phyloP scores from a whole-genome alignment of 2,329 filamentous ascomycete species.

The Beauveria asiatica region DNA sequence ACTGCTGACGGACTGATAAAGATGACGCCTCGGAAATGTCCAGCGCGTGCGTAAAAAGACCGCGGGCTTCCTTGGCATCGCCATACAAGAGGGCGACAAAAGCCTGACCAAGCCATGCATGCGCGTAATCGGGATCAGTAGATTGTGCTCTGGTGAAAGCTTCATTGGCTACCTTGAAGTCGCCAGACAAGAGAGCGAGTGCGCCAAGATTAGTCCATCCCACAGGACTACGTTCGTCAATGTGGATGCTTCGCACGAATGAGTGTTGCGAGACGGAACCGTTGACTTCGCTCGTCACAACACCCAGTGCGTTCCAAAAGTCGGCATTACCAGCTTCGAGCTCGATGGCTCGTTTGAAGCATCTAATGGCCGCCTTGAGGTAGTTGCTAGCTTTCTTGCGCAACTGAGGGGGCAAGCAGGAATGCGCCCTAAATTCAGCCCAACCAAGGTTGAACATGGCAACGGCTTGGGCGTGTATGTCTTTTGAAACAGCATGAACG shows the following conservation, averaged over 20 bases:
- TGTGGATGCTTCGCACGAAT: conserved; percentile 82
- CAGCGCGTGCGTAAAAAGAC: conserved; percentile 87
- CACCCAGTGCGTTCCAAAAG: conserved; percentile 94
- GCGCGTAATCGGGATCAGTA: conserved; percentile 84
- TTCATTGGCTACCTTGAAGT: conserved; percentile 77
- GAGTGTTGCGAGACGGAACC: conserved; percentile 86
- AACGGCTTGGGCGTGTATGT: conserved; percentile 84
- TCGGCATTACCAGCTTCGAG: conserved; percentile 88
- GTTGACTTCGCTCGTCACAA: conserved; percentile 79
- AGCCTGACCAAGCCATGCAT: conserved; percentile 91
- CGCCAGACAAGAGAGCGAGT: conserved; percentile 75
- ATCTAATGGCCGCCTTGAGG: conserved; percentile 72
- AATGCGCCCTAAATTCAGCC: conserved; percentile 78
- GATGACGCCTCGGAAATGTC: conserved; percentile 79
- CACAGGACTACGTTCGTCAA: conserved; percentile 79
- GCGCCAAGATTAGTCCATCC: conserved; percentile 88
- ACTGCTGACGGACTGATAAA: conserved; percentile 66
- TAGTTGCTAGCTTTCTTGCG: conserved; percentile 57
- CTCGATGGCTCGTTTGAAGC: conserved; percentile 94
- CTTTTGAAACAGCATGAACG: conserved; percentile 61
- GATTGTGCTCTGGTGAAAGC: conserved; percentile 88
- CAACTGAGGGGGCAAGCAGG: conserved; percentile 46
- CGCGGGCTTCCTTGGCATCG: conserved; percentile 67
- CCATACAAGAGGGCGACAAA: conserved; percentile 72
- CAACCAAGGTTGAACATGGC: conserved; percentile 96